These are phyloP conservation scores for Glaciozyma antarctica DNA, from an alignment of 768 basidiomycete genomes.

Conservation along the genomic window DNA sequence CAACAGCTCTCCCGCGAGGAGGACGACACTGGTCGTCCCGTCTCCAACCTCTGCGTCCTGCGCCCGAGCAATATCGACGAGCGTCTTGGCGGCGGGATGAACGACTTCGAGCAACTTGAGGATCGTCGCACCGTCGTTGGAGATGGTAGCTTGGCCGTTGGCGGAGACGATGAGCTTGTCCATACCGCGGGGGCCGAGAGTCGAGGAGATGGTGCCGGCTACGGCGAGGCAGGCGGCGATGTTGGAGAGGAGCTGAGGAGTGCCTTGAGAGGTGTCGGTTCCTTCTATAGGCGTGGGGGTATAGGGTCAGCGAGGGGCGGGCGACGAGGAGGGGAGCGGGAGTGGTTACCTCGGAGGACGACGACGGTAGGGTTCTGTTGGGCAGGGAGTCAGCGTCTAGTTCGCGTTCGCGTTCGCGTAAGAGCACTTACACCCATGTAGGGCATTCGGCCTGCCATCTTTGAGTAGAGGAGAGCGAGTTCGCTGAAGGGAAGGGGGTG, in stretches of 20 bases:
- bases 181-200: slow-evolving; percentile 97
- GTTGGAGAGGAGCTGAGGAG: slow-evolving; percentile 72
- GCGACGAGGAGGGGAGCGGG: background rate
- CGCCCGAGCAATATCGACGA: slow-evolving; percentile 95
- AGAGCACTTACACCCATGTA: slow-evolving; percentile 17
- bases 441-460: slow-evolving; percentile 31
- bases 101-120: slow-evolving; percentile 94
- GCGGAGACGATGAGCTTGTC: slow-evolving; percentile 83
- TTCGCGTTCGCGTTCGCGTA: too few relatives aligned
- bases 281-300: slow-evolving; percentile 7
- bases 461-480: background rate
- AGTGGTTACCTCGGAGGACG: slow-evolving; percentile 14
- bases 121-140: slow-evolving; percentile 98
- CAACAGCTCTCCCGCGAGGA: slow-evolving; percentile 84
- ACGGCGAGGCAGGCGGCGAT: slow-evolving; percentile 94
- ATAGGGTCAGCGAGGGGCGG: background rate
- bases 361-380: slow-evolving; percentile 30
- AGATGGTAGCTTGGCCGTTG: slow-evolving; percentile 93
- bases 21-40: slow-evolving; percentile 91
- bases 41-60: slow-evolving; percentile 98
- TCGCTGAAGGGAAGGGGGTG: background rate
- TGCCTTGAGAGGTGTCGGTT: slow-evolving; percentile 31
- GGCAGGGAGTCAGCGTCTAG: background rate
- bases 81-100: slow-evolving; percentile 92
- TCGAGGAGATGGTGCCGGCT: slow-evolving; percentile 78